Conservation (phyloP, 495 filamentous ascomycete species). For the Penicillium egyptiacum region DNA sequence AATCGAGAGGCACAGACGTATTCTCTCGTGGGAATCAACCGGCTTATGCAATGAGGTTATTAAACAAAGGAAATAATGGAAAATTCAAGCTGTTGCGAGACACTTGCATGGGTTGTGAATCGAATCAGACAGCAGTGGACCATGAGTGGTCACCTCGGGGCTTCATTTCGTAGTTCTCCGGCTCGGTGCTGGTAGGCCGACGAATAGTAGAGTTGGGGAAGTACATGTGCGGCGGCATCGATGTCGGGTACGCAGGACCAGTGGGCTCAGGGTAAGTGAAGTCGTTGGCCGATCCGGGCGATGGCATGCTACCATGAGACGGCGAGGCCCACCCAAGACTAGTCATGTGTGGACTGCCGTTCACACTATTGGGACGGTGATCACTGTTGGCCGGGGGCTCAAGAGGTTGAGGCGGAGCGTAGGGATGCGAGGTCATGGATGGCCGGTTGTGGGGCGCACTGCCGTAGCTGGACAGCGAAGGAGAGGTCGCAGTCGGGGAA, state of each 20-base stretch:
- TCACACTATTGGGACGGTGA: slow-evolving; percentile 63
- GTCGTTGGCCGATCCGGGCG: slow-evolving; percentile 63
- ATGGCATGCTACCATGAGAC: slow-evolving; percentile 60
- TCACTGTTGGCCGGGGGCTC: slow-evolving; percentile 84
- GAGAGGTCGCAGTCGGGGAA: slow-evolving; percentile 62
- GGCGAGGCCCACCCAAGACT: slow-evolving; percentile 75
- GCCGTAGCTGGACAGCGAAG: slow-evolving; percentile 57
- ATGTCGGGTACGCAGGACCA: slow-evolving; percentile 53
- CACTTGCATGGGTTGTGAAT: slow-evolving; percentile 2
- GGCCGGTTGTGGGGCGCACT: slow-evolving; percentile 58
- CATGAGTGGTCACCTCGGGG: slow-evolving; percentile 45
- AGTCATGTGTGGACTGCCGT: slow-evolving; percentile 71
- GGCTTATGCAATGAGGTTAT: slow-evolving; percentile 22
- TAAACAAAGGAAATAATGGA: slow-evolving; percentile 23
- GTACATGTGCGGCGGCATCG: slow-evolving; percentile 64
- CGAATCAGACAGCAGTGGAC: slow-evolving; percentile 42
- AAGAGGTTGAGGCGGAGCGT: slow-evolving; percentile 79
- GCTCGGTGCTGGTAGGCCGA: slow-evolving; percentile 69
- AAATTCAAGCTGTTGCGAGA: slow-evolving; percentile 14
- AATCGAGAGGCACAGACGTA: slow-evolving; percentile 13
- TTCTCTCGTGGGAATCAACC: slow-evolving; percentile 30
- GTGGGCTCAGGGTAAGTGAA: slow-evolving; percentile 71
- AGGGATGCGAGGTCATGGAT: slow-evolving; percentile 82
- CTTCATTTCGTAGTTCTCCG: slow-evolving; percentile 65
- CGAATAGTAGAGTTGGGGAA: slow-evolving; percentile 62